These are phyloP conservation scores for Ceratocystiopsis sp. DNA, from an alignment of 2,329 filamentous ascomycete species.

Conservation along the genomic window DNA sequence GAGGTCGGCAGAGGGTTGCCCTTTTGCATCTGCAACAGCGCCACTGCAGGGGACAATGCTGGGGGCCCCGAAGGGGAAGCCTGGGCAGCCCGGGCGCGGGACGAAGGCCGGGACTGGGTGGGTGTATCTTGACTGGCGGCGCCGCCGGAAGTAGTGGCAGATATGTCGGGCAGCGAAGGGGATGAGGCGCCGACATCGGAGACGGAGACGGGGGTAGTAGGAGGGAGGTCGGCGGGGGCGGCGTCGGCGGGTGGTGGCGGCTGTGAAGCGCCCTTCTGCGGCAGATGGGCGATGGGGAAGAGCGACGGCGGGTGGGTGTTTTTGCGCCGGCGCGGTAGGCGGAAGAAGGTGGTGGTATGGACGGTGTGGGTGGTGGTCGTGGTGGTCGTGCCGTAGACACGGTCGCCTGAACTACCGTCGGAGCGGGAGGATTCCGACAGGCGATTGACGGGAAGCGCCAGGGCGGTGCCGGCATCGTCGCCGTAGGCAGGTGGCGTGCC, in stretches of 20 bases:
- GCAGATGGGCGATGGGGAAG: conserved; percentile 76
- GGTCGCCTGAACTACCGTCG: conserved; percentile 62
- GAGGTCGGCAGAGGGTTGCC: conserved; percentile 27
- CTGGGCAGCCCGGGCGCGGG: not conserved
- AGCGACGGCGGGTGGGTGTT: conserved; percentile 43
- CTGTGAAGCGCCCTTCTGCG: conserved; percentile 16
- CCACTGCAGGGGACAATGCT: conserved; percentile 16
- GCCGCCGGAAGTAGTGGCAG: too few relatives aligned
- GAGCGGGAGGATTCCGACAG: conserved; percentile 80
- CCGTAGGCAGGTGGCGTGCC: conserved; percentile 32
- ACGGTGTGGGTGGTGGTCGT: conserved; percentile 44
- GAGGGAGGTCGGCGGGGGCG: not conserved
- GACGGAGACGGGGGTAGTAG: not conserved
- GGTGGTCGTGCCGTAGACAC: conserved; percentile 37
- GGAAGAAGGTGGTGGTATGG: conserved; percentile 59
- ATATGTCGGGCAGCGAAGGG: too few relatives aligned
- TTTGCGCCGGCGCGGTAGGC: conserved; percentile 52
- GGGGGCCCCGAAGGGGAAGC: too few relatives aligned
- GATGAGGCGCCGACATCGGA: not conserved
- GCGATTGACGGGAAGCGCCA: conserved; percentile 47
- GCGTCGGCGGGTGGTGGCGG: conserved; percentile 19
- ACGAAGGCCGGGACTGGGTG: conserved; percentile 15
- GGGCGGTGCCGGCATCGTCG: conserved; percentile 36
- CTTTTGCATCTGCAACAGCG: conserved; percentile 17
- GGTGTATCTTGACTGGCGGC: conserved; percentile 12